Evolutionary conservation across 2,329 filamentous ascomycete species (phyloP), one percentile per base, ranked within the genome.

Genomic region (Fusarium pininemorale): DNA sequence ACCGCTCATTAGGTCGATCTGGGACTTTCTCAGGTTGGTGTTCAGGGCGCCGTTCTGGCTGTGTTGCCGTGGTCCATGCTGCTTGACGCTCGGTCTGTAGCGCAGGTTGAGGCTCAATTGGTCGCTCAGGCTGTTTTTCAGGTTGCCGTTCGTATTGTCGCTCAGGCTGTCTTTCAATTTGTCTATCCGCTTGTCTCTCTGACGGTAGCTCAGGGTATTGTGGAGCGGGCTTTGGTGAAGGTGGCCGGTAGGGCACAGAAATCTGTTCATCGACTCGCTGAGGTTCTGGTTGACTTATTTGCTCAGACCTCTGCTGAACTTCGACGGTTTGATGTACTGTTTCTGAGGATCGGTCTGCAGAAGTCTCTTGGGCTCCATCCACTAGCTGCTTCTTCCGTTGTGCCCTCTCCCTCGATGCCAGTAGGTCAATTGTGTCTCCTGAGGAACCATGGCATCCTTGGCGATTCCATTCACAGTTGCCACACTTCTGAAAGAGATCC

Each of bases 391-490:
- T 73, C 13, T 67, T 66, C 24, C 45, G 63, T 38, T 65, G 77
- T 22, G 75, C 57, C 55, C 64, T 69, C 48, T 69, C 63, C 51
- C 65, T 76, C 7, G 74, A 65, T 18, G 69, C 65, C 5, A 67
- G 37, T 38, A 74, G 53, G 26, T 78, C 76, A 35, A 78, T 74
- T 24, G 65, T 70, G 26, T 77, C 69, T 11, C 72, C 78, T n/a
- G 77, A 77, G 3, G 78, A 79, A 18, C 76, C 79, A 48, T 82
- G 81, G 48, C 83, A 85, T 24, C 80, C 79, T 59, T 82, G 80
- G 6, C 81, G 82, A 68, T 84, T 85, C 86, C 86, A 88, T 72
- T 87, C 85, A 70, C 86, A 88, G 70, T 88, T 88, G 37, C 85
- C 86, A 65, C 86, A 88, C 35, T 85, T 84, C 7, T 83, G 82